phyloP scores from a whole-genome alignment of 2,329 filamentous ascomycete genomes.

The Colletotrichum chlorophyti region DNA sequence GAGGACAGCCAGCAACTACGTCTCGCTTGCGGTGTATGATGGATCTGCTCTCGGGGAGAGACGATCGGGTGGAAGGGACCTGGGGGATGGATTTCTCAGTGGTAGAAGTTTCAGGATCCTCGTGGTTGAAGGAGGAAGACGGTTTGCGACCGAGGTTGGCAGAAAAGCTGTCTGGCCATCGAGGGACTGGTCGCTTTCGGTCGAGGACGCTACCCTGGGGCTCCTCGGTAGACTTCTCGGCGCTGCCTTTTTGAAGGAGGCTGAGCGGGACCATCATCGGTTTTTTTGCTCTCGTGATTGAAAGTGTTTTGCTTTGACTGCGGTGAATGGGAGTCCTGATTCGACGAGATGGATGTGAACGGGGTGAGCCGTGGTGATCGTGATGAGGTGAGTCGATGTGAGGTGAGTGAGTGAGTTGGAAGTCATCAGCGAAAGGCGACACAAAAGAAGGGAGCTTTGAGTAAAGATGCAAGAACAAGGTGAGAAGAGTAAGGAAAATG shows the following conservation, averaged over 20 bases:
- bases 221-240: conserved; percentile 16
- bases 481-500: too few species aligned
- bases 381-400: too few species aligned
- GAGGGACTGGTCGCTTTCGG: conserved; percentile 23
- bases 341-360: background rate
- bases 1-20: conserved; percentile 1
- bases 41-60: conserved; percentile 6
- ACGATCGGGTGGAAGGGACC: background rate
- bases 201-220: conserved; percentile 17
- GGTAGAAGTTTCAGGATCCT: background rate
- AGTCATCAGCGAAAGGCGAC: too few species aligned
- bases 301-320: background rate
- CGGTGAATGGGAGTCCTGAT: background rate
- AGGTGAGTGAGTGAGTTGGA: too few species aligned
- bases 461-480: too few species aligned
- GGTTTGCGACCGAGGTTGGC: conserved; percentile 20
- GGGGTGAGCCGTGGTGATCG: too few species aligned
- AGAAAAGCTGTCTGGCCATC: conserved; percentile 23
- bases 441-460: too few species aligned
- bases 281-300: too few species aligned
- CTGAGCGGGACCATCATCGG: background rate
- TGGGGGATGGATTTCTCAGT: background rate
- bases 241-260: background rate
- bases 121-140: background rate
- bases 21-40: conserved; percentile 17